phyloP scores from a whole-genome alignment of 495 filamentous ascomycete genomes.

The Podospora pseudopauciseta region DNA sequence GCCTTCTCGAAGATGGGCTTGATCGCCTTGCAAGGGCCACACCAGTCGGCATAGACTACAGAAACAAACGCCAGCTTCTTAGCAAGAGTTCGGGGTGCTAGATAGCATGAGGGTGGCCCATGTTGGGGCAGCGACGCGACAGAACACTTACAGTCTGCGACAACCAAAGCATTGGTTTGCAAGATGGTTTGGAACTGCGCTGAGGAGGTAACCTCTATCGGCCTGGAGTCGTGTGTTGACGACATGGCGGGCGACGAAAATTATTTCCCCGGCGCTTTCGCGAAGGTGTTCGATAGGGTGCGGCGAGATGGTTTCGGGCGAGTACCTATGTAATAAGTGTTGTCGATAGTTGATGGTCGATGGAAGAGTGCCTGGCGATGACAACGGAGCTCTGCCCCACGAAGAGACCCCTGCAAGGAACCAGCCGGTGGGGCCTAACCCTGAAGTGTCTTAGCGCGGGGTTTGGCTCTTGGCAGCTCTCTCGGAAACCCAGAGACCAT shows the following conservation, averaged over 20 bases:
- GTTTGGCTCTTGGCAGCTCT: background rate
- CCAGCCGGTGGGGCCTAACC: background rate
- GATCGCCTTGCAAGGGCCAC: slow-evolving; percentile 77
- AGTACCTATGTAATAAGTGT: too few relatives aligned
- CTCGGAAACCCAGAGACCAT: background rate
- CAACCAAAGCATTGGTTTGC: slow-evolving; percentile 64
- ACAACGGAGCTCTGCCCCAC: slow-evolving; percentile 16
- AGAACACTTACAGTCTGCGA: slow-evolving; percentile 73
- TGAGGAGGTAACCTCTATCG: slow-evolving; percentile 65
- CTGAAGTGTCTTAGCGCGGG: background rate
- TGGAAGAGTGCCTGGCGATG: background rate
- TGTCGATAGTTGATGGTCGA: background rate
- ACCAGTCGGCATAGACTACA: slow-evolving; percentile 85
- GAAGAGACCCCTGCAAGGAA: slow-evolving; percentile 10
- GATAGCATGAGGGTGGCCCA: background rate
- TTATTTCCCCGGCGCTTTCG: background rate
- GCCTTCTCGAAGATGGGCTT: slow-evolving; percentile 82
- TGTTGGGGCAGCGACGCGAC: slow-evolving; percentile 18
- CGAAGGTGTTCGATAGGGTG: background rate
- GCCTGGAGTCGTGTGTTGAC: slow-evolving; percentile 36
- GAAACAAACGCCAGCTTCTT: slow-evolving; percentile 10
- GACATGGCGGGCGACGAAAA: slow-evolving; percentile 42
- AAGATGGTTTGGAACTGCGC: slow-evolving; percentile 69
- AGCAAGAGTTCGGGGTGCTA: background rate
- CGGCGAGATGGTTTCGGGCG: background rate